phyloP scores from a whole-genome alignment of 305 asterid species.

The Rubia balearica region DNA sequence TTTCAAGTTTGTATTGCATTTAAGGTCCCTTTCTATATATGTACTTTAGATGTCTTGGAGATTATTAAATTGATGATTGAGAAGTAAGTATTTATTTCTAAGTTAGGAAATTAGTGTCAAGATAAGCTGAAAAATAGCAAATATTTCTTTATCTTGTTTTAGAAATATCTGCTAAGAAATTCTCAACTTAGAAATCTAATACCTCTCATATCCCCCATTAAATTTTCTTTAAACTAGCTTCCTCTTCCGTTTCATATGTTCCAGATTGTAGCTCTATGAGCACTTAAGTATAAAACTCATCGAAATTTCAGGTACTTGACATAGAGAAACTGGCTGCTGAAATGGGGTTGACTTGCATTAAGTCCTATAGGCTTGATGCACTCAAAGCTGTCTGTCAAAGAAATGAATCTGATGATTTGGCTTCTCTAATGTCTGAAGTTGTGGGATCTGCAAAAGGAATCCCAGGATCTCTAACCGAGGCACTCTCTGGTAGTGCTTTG shows the following conservation, averaged over 20 bases:
- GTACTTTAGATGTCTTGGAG: neutral
- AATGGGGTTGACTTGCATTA: constrained; percentile 67
- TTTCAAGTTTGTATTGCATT: neutral
- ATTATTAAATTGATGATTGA: neutral
- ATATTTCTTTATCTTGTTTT: neutral
- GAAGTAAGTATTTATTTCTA: neutral
- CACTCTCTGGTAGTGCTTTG: constrained; percentile 21
- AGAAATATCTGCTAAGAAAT: neutral
- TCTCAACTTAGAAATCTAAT: neutral
- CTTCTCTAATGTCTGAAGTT: constrained; percentile 25
- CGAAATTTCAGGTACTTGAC: constrained; percentile 58
- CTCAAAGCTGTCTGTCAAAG: constrained; percentile 53
- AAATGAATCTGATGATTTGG: constrained; percentile 32
- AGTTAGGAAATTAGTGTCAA: neutral
- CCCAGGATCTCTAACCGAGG: constrained; percentile 18
- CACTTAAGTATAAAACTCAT: neutral
- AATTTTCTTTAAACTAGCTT: neutral
- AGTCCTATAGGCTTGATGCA: constrained; percentile 79
- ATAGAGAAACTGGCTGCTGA: constrained; percentile 83
- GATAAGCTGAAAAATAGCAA: neutral
- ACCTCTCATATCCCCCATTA: neutral
- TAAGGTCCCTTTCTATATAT: neutral
- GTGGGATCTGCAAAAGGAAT: constrained; percentile 22
- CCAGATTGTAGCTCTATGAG: neutral
- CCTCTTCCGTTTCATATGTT: neutral